phyloP scores from a whole-genome alignment of 2,329 filamentous ascomycete species.

The Cercospora zeina region DNA sequence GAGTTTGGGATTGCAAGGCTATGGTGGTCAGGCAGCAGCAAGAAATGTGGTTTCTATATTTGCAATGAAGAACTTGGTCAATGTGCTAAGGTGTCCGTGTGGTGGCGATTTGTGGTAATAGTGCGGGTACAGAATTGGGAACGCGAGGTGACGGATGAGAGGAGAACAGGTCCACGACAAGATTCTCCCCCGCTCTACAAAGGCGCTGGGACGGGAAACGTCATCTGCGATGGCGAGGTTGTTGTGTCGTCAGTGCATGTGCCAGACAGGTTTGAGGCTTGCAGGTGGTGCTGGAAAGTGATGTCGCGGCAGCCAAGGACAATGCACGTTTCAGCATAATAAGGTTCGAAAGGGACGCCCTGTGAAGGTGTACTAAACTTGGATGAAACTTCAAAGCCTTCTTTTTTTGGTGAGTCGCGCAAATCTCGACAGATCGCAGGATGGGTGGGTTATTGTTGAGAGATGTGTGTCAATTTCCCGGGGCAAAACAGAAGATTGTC shows the following conservation, averaged over 20 bases:
- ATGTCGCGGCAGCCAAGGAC: slow-evolving; percentile 9
- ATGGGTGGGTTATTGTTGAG: neutral
- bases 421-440: neutral
- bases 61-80: neutral
- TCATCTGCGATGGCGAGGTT: slow-evolving; percentile 10
- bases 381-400: slow-evolving; percentile 8
- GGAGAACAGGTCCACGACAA: neutral
- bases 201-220: neutral
- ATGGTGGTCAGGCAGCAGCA: neutral
- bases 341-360: slow-evolving; percentile 10
- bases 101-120: neutral
- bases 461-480: neutral
- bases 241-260: slow-evolving; percentile 13
- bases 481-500: neutral
- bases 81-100: neutral
- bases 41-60: neutral
- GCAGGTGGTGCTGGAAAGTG: neutral
- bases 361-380: neutral
- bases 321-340: neutral
- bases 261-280: slow-evolving; percentile 12
- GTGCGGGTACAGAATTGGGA: neutral
- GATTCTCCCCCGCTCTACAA: neutral
- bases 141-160: neutral
- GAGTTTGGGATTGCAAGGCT: neutral
- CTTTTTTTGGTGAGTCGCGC: slow-evolving; percentile 2